Percentiles rank a stretch among this genome's conserved stretches.
Conservation (phyloP, 1,139 yeast species). For the Pichia sp. region DNA sequence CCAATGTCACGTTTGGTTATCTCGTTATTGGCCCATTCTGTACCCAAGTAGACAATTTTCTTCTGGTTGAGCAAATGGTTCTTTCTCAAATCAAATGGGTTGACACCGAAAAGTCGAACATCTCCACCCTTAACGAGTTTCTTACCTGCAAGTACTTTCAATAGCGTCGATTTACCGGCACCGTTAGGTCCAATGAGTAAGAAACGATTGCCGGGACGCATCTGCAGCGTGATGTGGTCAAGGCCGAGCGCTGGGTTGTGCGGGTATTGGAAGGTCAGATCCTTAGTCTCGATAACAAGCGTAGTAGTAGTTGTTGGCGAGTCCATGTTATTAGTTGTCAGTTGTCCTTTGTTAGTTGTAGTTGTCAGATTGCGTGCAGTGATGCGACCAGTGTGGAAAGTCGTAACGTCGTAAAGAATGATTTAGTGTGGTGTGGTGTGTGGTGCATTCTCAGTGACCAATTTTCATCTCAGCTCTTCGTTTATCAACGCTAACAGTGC, state of each 20-base stretch:
- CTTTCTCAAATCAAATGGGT: constrained; percentile 63
- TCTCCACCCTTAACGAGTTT: constrained; percentile 72
- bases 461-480: too few species aligned
- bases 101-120: constrained; percentile 66
- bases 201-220: constrained; percentile 70
- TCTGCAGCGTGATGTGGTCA: constrained; percentile 47
- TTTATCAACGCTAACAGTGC: too few species aligned
- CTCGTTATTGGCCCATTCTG: constrained; percentile 96
- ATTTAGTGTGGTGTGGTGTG: too few species aligned
- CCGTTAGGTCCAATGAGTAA: constrained; percentile 91
- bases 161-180: constrained; percentile 89
- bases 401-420: too few species aligned
- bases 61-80: constrained; percentile 23
- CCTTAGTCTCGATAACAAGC: constrained; percentile 54
- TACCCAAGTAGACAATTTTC: constrained; percentile 85
- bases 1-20: constrained; percentile 87
- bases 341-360: too few species aligned
- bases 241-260: constrained; percentile 60
- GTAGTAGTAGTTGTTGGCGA: too few species aligned
- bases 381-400: too few species aligned
- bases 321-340: too few species aligned
- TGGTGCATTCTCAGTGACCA: too few species aligned
- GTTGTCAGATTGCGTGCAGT: too few species aligned
- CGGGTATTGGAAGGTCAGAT: constrained; percentile 67
- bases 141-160: constrained; percentile 84